Evolutionary conservation across 2,329 filamentous ascomycete genomes (phyloP).

Genomic region (Pseudonectria buxi): DNA sequence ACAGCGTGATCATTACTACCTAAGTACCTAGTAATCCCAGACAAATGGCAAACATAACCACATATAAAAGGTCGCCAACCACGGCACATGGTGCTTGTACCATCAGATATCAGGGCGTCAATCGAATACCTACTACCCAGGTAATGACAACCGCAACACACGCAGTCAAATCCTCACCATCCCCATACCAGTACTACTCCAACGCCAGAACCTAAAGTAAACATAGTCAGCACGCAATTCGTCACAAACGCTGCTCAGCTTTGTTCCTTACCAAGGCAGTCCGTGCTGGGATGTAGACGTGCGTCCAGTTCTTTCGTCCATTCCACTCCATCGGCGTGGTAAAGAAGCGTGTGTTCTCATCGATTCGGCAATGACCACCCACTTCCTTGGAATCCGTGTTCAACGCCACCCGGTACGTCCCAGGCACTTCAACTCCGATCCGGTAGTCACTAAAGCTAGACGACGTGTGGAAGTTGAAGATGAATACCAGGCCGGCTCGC

Average conservation of each 20-base stretch:
- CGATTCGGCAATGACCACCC: conserved; percentile 73
- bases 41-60: too few species aligned
- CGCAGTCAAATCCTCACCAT: too few species aligned
- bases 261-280: conserved; percentile 65
- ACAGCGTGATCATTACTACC: too few species aligned
- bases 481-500: conserved; percentile 78
- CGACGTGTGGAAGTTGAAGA: conserved; percentile 92
- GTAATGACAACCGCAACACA: too few species aligned
- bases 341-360: conserved; percentile 79
- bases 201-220: conserved; percentile 44
- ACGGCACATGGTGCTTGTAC: too few species aligned
- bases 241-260: background rate
- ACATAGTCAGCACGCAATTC: conserved; percentile 2
- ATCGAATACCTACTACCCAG: too few species aligned
- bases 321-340: conserved; percentile 92
- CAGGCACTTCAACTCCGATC: conserved; percentile 75
- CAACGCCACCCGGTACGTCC: conserved; percentile 81
- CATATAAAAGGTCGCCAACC: too few species aligned
- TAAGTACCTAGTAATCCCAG: too few species aligned
- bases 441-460: conserved; percentile 88
- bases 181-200: too few species aligned
- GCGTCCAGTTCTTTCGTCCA: conserved; percentile 78
- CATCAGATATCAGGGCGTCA: too few species aligned
- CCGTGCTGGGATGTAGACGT: conserved; percentile 81
- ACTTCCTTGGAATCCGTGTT: conserved; percentile 72